Evolutionary conservation across 805 yeast species (phyloP).

Genomic region (Lachancea quebecensis): DNA sequence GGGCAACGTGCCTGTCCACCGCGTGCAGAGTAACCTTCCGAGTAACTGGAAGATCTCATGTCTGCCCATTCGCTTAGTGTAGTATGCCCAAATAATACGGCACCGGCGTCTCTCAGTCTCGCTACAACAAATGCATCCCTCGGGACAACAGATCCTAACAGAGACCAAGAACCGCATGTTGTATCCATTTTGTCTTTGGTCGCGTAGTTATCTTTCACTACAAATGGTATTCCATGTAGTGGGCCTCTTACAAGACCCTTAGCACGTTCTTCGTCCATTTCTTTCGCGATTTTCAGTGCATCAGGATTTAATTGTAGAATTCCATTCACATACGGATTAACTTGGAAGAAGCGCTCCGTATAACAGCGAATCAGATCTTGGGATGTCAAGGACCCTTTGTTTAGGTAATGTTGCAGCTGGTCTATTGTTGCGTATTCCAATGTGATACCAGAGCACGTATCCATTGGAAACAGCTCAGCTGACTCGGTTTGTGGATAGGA

Average conservation of each 20-base stretch:
- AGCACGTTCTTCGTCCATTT: slow-evolving; percentile 23
- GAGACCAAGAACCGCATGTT: slow-evolving; percentile 21
- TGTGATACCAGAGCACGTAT: slow-evolving; percentile 22
- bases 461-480: slow-evolving; percentile 17
- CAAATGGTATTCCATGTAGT: slow-evolving; percentile 28
- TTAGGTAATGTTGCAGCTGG: slow-evolving; percentile 24
- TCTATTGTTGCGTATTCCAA: slow-evolving; percentile 29
- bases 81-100: slow-evolving; percentile 26
- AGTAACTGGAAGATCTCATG: slow-evolving; percentile 23
- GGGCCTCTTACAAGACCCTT: slow-evolving; percentile 22
- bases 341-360: slow-evolving; percentile 21
- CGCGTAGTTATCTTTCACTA: slow-evolving; percentile 27
- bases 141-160: slow-evolving; percentile 26
- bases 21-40: slow-evolving; percentile 28
- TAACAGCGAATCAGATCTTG: slow-evolving; percentile 22
- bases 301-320: slow-evolving; percentile 26
- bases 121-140: slow-evolving; percentile 26
- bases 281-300: slow-evolving; percentile 19
- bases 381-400: slow-evolving; percentile 17
- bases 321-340: slow-evolving; percentile 20
- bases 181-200: slow-evolving; percentile 27
- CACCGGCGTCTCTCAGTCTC: slow-evolving; percentile 26
- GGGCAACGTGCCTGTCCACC: slow-evolving; percentile 28
- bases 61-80: slow-evolving; percentile 30
- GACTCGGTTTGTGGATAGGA: slow-evolving; percentile 11